These are phyloP conservation scores for Phallus indusiatus DNA, from an alignment of 768 basidiomycete species.

Conservation along the genomic window DNA sequence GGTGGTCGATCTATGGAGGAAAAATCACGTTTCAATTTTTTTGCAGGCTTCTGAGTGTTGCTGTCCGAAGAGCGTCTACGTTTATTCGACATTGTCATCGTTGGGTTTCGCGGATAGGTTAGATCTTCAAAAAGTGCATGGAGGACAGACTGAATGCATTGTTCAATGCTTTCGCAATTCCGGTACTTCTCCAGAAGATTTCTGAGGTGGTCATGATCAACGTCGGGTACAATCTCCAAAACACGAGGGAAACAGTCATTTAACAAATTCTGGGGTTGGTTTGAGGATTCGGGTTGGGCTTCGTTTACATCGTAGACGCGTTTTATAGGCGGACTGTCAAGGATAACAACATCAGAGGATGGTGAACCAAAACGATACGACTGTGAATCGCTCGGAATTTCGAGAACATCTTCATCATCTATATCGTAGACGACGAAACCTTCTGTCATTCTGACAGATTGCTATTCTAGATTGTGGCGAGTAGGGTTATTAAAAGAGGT, in stretches of 20 bases:
- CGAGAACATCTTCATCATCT: neutral
- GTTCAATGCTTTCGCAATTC: conserved; percentile 21
- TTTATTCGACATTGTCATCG: conserved; percentile 31
- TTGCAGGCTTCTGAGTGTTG: conserved; percentile 8
- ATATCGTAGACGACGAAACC: neutral
- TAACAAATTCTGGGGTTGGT: neutral
- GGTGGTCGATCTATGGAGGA: conserved; percentile 34
- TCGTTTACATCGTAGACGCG: neutral
- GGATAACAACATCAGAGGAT: neutral
- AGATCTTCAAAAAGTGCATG: conserved; percentile 55
- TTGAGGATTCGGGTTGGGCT: neutral
- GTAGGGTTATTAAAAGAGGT: neutral
- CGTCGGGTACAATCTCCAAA: conserved; percentile 64
- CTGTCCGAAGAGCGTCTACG: conserved; percentile 19
- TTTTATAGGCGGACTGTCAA: neutral
- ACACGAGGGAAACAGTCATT: conserved; percentile 37
- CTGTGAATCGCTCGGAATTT: neutral
- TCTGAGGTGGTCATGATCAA: conserved; percentile 45
- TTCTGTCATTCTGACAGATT: neutral
- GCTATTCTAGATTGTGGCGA: neutral
- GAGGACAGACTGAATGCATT: conserved; percentile 45
- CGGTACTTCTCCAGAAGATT: conserved; percentile 38
- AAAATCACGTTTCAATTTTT: conserved; percentile 37
- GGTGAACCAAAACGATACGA: neutral
- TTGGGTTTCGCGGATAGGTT: conserved; percentile 38